phyloP scores from a whole-genome alignment of 2,329 filamentous ascomycete species.

The Beauveria medogensis region DNA sequence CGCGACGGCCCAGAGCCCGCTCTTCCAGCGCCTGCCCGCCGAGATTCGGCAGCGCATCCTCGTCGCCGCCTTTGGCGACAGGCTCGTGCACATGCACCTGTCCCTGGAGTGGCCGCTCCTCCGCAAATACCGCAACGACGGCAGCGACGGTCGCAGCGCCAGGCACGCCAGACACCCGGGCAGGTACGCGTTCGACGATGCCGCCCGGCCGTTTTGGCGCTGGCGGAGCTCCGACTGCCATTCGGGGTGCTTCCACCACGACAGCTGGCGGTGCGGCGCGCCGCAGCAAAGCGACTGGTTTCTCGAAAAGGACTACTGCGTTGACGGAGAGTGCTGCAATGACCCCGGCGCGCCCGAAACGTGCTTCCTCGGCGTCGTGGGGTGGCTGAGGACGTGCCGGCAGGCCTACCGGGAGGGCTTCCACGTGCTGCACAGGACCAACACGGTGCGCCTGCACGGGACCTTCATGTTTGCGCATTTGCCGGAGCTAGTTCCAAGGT shows the following conservation, averaged over 20 bases:
- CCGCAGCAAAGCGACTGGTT: not conserved
- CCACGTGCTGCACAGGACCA: not conserved
- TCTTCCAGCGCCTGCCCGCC: not conserved
- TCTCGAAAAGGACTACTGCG: not conserved
- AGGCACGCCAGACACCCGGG: not conserved
- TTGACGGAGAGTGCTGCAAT: not conserved
- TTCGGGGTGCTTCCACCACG: not conserved
- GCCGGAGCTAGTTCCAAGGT: not conserved
- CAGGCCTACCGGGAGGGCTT: not conserved
- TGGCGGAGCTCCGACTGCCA: constrained; percentile 4
- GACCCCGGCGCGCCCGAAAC: not conserved
- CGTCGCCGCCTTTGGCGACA: not conserved
- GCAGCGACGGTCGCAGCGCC: not conserved
- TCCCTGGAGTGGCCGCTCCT: not conserved
- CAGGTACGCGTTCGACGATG: not conserved
- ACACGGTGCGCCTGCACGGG: not conserved
- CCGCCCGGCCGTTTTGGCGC: not conserved
- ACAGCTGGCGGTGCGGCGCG: not conserved
- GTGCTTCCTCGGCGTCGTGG: not conserved
- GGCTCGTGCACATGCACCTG: not conserved
- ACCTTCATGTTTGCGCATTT: not conserved
- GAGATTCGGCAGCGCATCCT: not conserved
- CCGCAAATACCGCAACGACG: not conserved
- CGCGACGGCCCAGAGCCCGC: not conserved
- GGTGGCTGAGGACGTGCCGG: not conserved